A percentile compares a stretch with the other conserved stretches of the same genome.
These are phyloP conservation scores for Pseudogymnoascus sp. DNA, from an alignment of 2,329 filamentous ascomycete species.

Conservation along the genomic window DNA sequence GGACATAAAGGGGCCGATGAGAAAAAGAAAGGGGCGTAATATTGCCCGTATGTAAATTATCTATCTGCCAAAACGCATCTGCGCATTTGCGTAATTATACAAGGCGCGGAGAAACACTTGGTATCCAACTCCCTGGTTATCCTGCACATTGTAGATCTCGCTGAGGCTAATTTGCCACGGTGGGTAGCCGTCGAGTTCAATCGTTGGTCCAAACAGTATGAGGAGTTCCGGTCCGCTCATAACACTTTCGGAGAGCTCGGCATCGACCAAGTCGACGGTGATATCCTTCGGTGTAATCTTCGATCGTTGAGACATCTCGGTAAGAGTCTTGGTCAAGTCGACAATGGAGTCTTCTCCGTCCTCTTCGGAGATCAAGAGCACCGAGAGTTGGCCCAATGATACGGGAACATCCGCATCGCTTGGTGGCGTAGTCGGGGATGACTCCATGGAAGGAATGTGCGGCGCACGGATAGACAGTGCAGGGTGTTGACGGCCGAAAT, in stretches of 20 bases:
- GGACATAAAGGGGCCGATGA: neutral
- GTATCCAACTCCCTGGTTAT: slow-evolving; percentile 81
- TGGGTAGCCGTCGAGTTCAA: slow-evolving; percentile 84
- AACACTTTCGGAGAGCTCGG: slow-evolving; percentile 69
- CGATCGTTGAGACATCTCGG: slow-evolving; percentile 86
- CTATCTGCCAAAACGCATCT: slow-evolving; percentile 74
- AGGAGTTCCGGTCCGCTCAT: slow-evolving; percentile 87
- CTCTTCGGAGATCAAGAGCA: slow-evolving; percentile 77
- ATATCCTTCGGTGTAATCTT: slow-evolving; percentile 79
- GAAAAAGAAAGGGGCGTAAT: neutral
- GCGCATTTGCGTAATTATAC: slow-evolving; percentile 74
- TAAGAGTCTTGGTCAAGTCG: slow-evolving; percentile 85
- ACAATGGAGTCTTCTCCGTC: slow-evolving; percentile 92
- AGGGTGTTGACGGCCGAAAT: slow-evolving; percentile 73
- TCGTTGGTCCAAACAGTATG: slow-evolving; percentile 73
- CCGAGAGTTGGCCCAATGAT: slow-evolving; percentile 37
- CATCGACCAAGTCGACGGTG: slow-evolving; percentile 75
- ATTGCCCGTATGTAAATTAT: slow-evolving; percentile 1
- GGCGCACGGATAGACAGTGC: slow-evolving; percentile 64
- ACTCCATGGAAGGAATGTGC: slow-evolving; percentile 52
- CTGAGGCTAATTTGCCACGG: slow-evolving; percentile 94
- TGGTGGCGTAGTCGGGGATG: slow-evolving; percentile 36
- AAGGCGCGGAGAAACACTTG: slow-evolving; percentile 84
- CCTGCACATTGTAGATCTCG: slow-evolving; percentile 76
- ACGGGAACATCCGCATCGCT: slow-evolving; percentile 29